phyloP scores from a whole-genome alignment of 176 grass and related monocot genomes.

The Rhynchospora tenuis region DNA sequence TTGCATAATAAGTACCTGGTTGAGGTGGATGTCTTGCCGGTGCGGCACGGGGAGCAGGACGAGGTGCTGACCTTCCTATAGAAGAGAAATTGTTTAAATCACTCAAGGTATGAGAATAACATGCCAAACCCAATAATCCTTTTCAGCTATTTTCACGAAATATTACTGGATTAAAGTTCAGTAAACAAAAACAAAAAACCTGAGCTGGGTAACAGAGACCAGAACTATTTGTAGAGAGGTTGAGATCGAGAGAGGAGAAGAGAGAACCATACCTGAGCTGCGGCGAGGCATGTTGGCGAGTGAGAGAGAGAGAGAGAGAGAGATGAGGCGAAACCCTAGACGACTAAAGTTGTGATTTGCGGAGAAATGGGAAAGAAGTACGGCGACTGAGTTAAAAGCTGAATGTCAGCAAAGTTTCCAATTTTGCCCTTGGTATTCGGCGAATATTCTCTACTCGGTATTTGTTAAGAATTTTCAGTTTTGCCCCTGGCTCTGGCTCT shows the following conservation, averaged over 20 bases:
- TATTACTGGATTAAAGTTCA: neutral
- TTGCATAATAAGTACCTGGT: slow-evolving; percentile 42
- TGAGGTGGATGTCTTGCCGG: slow-evolving; percentile 62
- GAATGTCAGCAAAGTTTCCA: neutral
- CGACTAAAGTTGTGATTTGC: neutral
- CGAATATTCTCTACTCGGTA: neutral
- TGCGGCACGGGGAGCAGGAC: slow-evolving; percentile 61
- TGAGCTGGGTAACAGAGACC: neutral
- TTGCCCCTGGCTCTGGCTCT: neutral
- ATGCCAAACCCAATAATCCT: neutral
- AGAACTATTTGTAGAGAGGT: neutral
- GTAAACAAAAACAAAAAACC: neutral
- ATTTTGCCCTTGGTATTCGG: neutral
- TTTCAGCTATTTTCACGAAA: neutral
- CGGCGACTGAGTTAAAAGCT: neutral
- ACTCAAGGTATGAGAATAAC: neutral
- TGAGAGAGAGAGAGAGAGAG: neutral
- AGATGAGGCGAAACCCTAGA: slow-evolving; percentile 47
- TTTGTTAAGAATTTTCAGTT: neutral
- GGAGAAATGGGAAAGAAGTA: neutral
- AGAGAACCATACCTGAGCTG: slow-evolving; percentile 36
- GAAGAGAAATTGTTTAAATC: neutral
- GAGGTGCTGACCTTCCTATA: slow-evolving; percentile 59
- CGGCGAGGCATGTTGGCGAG: slow-evolving; percentile 60
- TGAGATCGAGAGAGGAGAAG: neutral